Evolutionary conservation across 1,284 basidiomycete species (phyloP).

Genomic region (Earliella scabrosa): DNA sequence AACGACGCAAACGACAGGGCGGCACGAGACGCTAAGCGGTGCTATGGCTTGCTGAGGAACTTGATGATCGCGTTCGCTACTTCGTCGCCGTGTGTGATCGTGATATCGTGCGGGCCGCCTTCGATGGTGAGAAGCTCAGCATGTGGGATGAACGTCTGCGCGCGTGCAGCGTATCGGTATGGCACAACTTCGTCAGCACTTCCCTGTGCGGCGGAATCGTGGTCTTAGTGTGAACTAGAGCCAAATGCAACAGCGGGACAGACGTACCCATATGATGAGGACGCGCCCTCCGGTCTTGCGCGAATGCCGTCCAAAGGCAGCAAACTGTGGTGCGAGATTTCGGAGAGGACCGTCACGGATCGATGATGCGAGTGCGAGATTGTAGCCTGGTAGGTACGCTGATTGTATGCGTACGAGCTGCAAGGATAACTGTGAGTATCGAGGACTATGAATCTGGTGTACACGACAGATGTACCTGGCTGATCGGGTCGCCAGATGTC

Average conservation of each 20-base stretch:
- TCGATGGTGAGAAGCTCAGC: constrained; percentile 60
- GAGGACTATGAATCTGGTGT: not conserved
- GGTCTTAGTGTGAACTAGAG: not conserved
- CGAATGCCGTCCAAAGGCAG: constrained; percentile 42
- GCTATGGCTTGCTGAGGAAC: constrained; percentile 38
- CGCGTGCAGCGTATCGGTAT: constrained; percentile 59
- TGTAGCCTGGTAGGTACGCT: constrained; percentile 72
- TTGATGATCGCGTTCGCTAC: constrained; percentile 44
- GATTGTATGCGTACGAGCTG: constrained; percentile 74
- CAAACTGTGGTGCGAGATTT: constrained; percentile 57
- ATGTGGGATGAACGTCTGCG: constrained; percentile 55
- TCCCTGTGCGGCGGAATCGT: constrained; percentile 46
- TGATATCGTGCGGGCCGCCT: constrained; percentile 68
- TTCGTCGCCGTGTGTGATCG: constrained; percentile 54
- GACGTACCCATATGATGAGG: constrained; percentile 62
- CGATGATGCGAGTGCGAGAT: constrained; percentile 73
- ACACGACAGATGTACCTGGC: constrained; percentile 37
- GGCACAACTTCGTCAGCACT: constrained; percentile 68
- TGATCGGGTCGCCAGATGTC: constrained; percentile 39
- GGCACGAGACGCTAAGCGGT: too few relatives aligned
- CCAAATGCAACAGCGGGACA: not conserved
- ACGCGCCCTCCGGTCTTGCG: constrained; percentile 51
- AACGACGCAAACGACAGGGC: too few relatives aligned
- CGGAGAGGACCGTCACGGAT: constrained; percentile 74
- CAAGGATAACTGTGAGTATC: not conserved